Conservation (phyloP, 2,329 filamentous ascomycete species). For the Tolypocladium cylindrosporum region DNA sequence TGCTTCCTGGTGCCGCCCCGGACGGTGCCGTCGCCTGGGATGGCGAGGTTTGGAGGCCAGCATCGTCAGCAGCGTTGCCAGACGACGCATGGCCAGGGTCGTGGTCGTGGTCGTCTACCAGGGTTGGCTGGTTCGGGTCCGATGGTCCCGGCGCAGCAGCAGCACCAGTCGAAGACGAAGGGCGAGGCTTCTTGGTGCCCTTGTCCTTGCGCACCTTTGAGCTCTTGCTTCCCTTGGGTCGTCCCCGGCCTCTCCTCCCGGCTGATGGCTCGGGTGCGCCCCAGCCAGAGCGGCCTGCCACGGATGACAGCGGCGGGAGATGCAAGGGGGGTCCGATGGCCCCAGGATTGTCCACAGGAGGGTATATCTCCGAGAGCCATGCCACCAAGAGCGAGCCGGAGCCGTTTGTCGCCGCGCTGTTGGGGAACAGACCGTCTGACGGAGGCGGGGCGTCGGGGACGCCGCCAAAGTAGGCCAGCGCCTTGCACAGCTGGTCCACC, state of each 20-base stretch:
- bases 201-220: slow-evolving; percentile 35
- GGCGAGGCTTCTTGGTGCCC: slow-evolving; percentile 34
- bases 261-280: slow-evolving; percentile 1
- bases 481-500: slow-evolving; percentile 53
- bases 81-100: background rate
- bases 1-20: background rate
- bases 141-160: slow-evolving; percentile 1
- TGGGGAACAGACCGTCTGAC: slow-evolving; percentile 41
- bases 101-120: background rate
- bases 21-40: background rate
- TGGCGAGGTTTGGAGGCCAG: background rate
- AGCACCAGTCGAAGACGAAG: background rate
- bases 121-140: background rate
- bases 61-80: background rate
- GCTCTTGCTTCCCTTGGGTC: slow-evolving; percentile 44
- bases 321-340: background rate
- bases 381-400: slow-evolving; percentile 47
- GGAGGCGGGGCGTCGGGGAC: slow-evolving; percentile 44
- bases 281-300: background rate
- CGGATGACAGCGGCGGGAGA: background rate
- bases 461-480: slow-evolving; percentile 53
- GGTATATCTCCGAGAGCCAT: slow-evolving; percentile 56
- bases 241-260: slow-evolving; percentile 37
- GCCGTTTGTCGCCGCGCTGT: slow-evolving; percentile 46
- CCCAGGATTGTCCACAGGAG: slow-evolving; percentile 21